Evolutionary conservation across 768 basidiomycete species (phyloP).

Genomic region (Grammothele lineata): DNA sequence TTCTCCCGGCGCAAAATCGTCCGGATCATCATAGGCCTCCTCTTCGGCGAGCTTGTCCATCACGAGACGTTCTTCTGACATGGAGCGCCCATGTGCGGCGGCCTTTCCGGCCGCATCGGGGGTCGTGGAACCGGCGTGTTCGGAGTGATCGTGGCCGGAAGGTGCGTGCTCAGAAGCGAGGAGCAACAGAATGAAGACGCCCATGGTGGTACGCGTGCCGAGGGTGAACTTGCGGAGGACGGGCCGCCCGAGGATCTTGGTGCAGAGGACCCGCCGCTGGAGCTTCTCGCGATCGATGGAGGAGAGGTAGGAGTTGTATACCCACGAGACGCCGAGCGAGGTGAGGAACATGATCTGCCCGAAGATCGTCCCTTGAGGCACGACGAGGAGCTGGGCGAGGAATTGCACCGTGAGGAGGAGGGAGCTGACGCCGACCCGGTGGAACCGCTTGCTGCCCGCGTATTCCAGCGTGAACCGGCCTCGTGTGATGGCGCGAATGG

Average conservation of each 20-base stretch:
- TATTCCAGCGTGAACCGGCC: slow-evolving; percentile 10
- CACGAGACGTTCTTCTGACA: too few species aligned
- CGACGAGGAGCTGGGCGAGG: slow-evolving; percentile 11
- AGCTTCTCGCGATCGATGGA: slow-evolving; percentile 13
- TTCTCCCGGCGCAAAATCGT: too few species aligned
- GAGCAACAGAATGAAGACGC: slow-evolving; percentile 3
- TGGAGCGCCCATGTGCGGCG: too few species aligned
- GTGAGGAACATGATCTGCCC: slow-evolving; percentile 17
- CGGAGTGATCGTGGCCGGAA: background rate
- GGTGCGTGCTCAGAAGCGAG: background rate
- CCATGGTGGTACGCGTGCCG: slow-evolving; percentile 9
- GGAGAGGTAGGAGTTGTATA: slow-evolving; percentile 14
- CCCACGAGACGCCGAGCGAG: slow-evolving; percentile 12
- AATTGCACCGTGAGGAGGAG: slow-evolving; percentile 11
- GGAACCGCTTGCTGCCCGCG: background rate
- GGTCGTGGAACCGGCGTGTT: too few species aligned
- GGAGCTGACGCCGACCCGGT: slow-evolving; percentile 4
- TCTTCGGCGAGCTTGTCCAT: too few species aligned
- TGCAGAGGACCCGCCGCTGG: slow-evolving; percentile 10
- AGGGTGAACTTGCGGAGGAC: slow-evolving; percentile 1
- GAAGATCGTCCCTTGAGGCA: slow-evolving; percentile 13
- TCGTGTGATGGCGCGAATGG: slow-evolving; percentile 11
- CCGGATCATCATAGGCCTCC: too few species aligned
- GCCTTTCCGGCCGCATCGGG: too few species aligned
- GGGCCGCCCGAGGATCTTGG: slow-evolving; percentile 3